Percentiles rank a stretch among this genome's conserved stretches.
Evolutionary conservation across 805 yeast species (phyloP).

Genomic region (Saccharomycopsis sp.): DNA sequence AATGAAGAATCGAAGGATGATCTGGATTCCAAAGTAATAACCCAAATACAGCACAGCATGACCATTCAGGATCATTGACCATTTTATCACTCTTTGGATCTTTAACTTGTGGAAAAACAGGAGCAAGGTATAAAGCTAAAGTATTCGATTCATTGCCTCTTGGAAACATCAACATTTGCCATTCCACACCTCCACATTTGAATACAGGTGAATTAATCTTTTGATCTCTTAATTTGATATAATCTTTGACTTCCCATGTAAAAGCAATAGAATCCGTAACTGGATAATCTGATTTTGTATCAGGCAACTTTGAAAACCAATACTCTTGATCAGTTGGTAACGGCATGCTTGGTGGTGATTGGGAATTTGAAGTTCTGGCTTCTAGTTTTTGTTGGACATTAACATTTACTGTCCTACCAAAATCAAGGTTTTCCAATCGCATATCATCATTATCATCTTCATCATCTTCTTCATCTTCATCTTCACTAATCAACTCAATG

Average conservation of each 20-base stretch:
- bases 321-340: constrained; percentile 5
- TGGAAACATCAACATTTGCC: constrained; percentile 71
- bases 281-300: constrained; percentile 9
- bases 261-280: constrained; percentile 22
- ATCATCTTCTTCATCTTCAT: constrained; percentile 1
- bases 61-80: constrained; percentile 50
- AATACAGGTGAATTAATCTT: constrained; percentile 33
- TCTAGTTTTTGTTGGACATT: background rate
- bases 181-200: constrained; percentile 49
- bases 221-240: constrained; percentile 21
- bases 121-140: constrained; percentile 73
- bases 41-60: constrained; percentile 85
- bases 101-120: constrained; percentile 32
- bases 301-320: constrained; percentile 2
- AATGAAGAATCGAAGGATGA: constrained; percentile 33
- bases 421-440: background rate
- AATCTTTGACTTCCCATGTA: constrained; percentile 32
- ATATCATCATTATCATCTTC: constrained; percentile 1
- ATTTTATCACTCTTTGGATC: constrained; percentile 23
- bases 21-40: constrained; percentile 76
- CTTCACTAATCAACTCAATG: background rate
- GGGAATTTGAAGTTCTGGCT: background rate
- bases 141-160: constrained; percentile 52
- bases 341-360: background rate
- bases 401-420: background rate